These are phyloP conservation scores for Fraxinus paxiana DNA, from an alignment of 305 asterid genomes.

Conservation along the genomic window DNA sequence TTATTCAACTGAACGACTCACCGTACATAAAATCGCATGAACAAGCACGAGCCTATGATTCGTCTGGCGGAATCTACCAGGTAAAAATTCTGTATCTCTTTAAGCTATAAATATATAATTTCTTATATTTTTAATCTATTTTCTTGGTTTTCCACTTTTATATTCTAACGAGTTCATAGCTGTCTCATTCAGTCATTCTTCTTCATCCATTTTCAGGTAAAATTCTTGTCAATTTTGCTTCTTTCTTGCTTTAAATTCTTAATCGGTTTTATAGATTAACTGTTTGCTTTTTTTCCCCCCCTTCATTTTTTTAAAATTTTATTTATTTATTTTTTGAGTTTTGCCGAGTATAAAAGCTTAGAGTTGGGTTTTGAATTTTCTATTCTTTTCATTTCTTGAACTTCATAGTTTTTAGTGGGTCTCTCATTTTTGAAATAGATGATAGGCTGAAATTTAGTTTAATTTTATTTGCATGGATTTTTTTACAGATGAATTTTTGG, in stretches of 20 bases:
- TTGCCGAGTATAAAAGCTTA: not conserved
- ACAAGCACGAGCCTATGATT: constrained; percentile 24
- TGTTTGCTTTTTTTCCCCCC: not conserved
- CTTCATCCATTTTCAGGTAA: constrained; percentile 23
- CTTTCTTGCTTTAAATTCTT: not conserved
- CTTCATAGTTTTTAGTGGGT: constrained; percentile 10
- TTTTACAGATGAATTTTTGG: constrained; percentile 19
- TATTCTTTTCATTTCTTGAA: not conserved
- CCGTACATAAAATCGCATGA: not conserved
- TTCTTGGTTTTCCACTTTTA: not conserved
- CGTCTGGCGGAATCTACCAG: constrained; percentile 38
- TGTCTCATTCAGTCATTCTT: not conserved
- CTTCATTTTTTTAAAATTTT: not conserved
- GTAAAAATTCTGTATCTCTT: constrained; percentile 16
- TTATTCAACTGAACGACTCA: not conserved
- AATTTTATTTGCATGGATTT: constrained; percentile 5
- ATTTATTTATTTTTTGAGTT: not conserved
- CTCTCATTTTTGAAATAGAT: constrained; percentile 7
- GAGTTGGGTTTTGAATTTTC: constrained; percentile 4
- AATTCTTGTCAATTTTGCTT: not conserved
- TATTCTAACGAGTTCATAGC: constrained; percentile 14
- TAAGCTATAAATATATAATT: constrained; percentile 12
- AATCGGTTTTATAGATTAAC: not conserved
- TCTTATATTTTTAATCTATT: not conserved
- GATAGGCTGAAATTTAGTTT: constrained; percentile 4